Conservation (phyloP, 441 rosid species). For the Gossypium schwendimanii region DNA sequence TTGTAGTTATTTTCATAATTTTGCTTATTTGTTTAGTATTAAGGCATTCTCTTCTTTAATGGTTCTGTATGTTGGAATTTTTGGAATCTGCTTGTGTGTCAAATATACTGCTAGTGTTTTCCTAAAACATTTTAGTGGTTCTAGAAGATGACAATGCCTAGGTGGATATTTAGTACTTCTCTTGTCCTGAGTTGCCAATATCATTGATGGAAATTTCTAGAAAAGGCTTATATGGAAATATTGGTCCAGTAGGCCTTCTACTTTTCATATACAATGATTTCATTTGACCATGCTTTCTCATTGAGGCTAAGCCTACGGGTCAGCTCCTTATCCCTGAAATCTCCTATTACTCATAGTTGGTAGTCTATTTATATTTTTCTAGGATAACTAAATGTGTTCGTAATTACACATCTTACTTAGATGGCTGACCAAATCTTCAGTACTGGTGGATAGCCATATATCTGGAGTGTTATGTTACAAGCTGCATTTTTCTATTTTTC, state of each 20-base stretch:
- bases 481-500: background rate
- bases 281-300: background rate
- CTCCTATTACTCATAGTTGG: background rate
- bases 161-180: background rate
- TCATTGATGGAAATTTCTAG: background rate
- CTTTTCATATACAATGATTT: background rate
- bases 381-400: background rate
- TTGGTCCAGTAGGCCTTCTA: background rate
- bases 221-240: background rate
- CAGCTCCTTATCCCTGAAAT: background rate
- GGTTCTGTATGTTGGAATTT: background rate
- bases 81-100: background rate
- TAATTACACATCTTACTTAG: background rate
- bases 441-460: background rate
- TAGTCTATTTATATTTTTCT: background rate
- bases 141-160: background rate
- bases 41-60: background rate
- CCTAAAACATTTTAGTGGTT: conserved; percentile 4
- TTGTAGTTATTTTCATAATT: background rate
- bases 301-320: background rate
- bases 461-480: background rate
- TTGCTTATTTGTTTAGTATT: background rate
- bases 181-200: background rate
- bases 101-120: background rate
- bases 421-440: background rate